phyloP scores from a whole-genome alignment of 805 yeast species.

The Cyberlindnera amylophila region DNA sequence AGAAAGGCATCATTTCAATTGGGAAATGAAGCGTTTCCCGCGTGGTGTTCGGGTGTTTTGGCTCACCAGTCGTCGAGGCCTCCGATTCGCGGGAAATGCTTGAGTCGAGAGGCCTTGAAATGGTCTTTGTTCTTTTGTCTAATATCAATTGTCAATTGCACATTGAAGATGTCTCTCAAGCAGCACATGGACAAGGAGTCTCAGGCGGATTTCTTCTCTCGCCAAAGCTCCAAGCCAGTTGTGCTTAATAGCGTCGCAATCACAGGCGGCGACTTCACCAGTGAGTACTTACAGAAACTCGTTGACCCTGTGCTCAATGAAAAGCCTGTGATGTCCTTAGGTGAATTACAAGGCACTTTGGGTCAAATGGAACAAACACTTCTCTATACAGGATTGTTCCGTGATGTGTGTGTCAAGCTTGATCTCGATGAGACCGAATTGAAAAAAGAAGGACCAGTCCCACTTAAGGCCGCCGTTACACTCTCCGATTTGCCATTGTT shows the following conservation, averaged over 20 bases:
- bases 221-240: constrained; percentile 23
- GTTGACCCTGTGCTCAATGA: constrained; percentile 41
- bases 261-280: constrained; percentile 34
- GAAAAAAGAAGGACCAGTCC: constrained; percentile 29
- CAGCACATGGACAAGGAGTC: constrained; percentile 2
- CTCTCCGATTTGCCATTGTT: constrained; percentile 34
- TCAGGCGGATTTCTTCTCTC: constrained; percentile 9
- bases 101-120: background rate
- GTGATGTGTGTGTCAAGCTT: constrained; percentile 36
- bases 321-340: constrained; percentile 31
- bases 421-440: constrained; percentile 33
- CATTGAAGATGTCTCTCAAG: constrained; percentile 3
- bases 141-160: too few relatives aligned
- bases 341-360: constrained; percentile 35
- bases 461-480: constrained; percentile 42
- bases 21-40: too few relatives aligned
- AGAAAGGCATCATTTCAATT: too few relatives aligned
- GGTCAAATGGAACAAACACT: constrained; percentile 34
- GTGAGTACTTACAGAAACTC: constrained; percentile 42
- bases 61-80: too few relatives aligned
- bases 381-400: constrained; percentile 43
- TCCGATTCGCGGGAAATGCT: too few relatives aligned
- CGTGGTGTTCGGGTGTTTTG: too few relatives aligned
- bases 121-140: too few relatives aligned
- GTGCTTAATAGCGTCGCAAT: constrained; percentile 18